Evolutionary conservation across 768 basidiomycete species (phyloP).

Genomic region (Stropharia rugosoannulata): DNA sequence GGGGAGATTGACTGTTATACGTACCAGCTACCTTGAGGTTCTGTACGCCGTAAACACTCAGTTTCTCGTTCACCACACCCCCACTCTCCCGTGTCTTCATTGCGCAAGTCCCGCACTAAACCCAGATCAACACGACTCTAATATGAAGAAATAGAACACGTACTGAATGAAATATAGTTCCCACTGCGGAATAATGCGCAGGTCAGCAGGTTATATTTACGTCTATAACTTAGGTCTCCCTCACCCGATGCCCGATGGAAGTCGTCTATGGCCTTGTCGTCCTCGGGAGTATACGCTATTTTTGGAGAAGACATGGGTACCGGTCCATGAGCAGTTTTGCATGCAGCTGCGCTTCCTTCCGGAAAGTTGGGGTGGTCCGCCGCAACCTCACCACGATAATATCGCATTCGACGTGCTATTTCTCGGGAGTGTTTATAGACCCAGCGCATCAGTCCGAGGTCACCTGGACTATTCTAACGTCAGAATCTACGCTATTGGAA

Average conservation of each 20-base stretch:
- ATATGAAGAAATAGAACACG: background rate
- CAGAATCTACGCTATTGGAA: background rate
- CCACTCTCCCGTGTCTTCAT: background rate
- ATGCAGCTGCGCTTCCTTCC: background rate
- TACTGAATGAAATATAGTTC: background rate
- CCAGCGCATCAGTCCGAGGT: constrained; percentile 2
- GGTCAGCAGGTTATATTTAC: background rate
- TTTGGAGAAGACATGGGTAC: background rate
- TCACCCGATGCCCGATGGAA: constrained; percentile 1
- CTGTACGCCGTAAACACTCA: constrained; percentile 1
- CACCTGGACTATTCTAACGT: background rate
- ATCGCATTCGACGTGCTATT: background rate
- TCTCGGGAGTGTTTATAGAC: background rate
- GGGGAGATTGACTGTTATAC: background rate
- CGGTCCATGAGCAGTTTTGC: background rate
- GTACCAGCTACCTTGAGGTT: constrained; percentile 2
- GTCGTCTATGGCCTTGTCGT: constrained; percentile 1
- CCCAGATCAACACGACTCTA: background rate
- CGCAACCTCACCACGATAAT: constrained; percentile 1
- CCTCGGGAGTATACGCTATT: constrained; percentile 1
- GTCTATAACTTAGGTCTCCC: background rate
- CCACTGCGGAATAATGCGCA: background rate
- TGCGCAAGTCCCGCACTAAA: background rate
- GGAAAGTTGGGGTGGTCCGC: background rate
- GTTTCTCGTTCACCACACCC: background rate